phyloP scores from a whole-genome alignment of 163 green algal species.

The Scenedesmus sp. region DNA sequence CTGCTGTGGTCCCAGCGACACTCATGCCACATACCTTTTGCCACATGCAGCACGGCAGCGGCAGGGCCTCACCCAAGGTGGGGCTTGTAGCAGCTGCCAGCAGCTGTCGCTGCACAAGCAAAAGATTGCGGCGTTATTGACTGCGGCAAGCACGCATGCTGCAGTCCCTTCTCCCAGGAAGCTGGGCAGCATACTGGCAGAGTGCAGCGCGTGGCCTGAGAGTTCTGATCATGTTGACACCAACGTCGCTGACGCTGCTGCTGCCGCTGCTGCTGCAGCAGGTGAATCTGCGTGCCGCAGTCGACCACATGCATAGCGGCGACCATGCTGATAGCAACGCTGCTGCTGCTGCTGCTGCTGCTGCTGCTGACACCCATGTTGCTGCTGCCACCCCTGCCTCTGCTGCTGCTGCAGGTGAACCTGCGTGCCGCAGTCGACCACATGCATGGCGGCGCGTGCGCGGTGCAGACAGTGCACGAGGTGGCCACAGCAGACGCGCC shows the following conservation, averaged over 20 bases:
- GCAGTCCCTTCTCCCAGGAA: no score
- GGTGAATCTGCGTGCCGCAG: neutral
- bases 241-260: neutral
- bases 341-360: neutral
- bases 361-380: neutral
- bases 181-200: neutral
- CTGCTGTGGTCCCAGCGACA: neutral
- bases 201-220: neutral
- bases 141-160: no score
- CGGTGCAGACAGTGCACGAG: conserved; percentile 18
- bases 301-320: neutral
- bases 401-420: neutral
- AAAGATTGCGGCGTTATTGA: no score
- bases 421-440: conserved; percentile 44
- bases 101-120: no score
- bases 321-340: neutral
- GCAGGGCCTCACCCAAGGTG: neutral
- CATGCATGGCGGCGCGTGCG: conserved; percentile 15
- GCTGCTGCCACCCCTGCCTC: neutral
- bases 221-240: neutral
- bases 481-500: conserved; percentile 40
- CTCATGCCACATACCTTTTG: neutral
- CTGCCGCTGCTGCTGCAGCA: neutral
- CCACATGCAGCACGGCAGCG: neutral
- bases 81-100: neutral